Evolutionary conservation across 139 green algal species (phyloP).

Genomic region (Haematococcus sp.): DNA sequence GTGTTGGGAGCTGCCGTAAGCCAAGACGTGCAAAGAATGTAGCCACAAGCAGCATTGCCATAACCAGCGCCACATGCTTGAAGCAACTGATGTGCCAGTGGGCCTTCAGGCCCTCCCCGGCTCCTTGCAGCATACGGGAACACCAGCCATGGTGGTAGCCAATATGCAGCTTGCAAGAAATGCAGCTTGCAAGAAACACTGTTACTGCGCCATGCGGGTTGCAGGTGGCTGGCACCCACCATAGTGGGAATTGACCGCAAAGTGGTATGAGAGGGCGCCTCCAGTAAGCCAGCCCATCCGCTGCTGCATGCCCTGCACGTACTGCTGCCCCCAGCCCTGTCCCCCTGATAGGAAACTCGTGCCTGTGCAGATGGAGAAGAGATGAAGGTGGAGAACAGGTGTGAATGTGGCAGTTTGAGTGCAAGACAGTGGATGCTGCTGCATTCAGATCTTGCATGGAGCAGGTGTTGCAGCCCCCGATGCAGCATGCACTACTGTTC

Average conservation of each 20-base stretch:
- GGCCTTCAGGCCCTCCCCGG: no score
- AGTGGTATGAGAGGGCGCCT: constrained; percentile 78
- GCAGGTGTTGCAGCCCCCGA: not conserved
- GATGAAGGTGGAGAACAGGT: not conserved
- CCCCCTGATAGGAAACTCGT: constrained; percentile 22
- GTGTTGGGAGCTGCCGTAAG: no score
- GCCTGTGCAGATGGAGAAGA: constrained; percentile 5
- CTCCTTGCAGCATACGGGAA: no score
- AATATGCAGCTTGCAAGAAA: no score
- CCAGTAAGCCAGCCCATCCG: constrained; percentile 60
- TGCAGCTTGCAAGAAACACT: no score
- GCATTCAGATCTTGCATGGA: no score
- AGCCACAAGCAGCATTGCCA: no score
- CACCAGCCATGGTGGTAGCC: no score
- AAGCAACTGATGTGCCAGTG: no score
- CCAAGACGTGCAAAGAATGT: no score
- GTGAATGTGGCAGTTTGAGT: not conserved
- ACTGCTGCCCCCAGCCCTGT: constrained; percentile 46
- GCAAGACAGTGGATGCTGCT: not conserved
- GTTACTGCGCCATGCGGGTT: no score
- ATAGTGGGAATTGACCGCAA: constrained; percentile 84
- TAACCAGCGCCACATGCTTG: no score
- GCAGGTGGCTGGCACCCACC: constrained; percentile 59
- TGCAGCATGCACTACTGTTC: not conserved
- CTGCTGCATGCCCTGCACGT: constrained; percentile 64